Base-by-base conservation (phyloP, 805 yeast genomes). In the Maudiozyma bulderi region DNA sequence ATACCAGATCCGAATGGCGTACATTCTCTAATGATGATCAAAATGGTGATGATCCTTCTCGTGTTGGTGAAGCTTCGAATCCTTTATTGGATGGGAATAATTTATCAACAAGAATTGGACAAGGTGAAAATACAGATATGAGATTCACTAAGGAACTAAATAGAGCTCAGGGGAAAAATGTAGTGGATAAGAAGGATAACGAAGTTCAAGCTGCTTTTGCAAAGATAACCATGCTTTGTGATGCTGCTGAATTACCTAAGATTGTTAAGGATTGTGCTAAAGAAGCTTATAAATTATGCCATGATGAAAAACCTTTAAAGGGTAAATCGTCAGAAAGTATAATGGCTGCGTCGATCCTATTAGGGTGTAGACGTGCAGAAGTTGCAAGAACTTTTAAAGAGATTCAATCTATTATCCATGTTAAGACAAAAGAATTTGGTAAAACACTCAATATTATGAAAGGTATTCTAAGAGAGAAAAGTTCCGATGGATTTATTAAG, bases 31-130 rank as follows among this genome's bases (percentile, higher is more conserved):
- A 93, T 64, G 99, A 91, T 66, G 99, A 91, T 67, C 98, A 91
- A 66, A 93, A 91, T 58, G 95, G 95, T 59, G 97, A 89, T 67
- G 99, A 91, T 66, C 99, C 99, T 5, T 83, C 93, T 56, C 98
- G 99, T 86, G 99, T 91, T 54, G 99, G 99, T 67, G 97, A 90
- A 64, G 97, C 97, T 5, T 82, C 89, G 14, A 90, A 90, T 64
- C 96, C 97, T 8, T 72, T 90, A 48, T 74, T 93, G 57, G 97
- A 90, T 61, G 85, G 95, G 20, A 91, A 86, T 58, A 95, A 90
- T 66, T 80, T 91, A 49, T 87, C 95, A 13, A 91, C 99, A 5
- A 82, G 90, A 73, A 93, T 93, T 52, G 86, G 96, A 30, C 81
- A 82, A 50, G 89, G 84, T 15, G 86, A 87, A 38, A 95, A 88